Evolutionary conservation across 2,329 filamentous ascomycete genomes (phyloP).

Genomic region (Elsinoe necatrix): DNA sequence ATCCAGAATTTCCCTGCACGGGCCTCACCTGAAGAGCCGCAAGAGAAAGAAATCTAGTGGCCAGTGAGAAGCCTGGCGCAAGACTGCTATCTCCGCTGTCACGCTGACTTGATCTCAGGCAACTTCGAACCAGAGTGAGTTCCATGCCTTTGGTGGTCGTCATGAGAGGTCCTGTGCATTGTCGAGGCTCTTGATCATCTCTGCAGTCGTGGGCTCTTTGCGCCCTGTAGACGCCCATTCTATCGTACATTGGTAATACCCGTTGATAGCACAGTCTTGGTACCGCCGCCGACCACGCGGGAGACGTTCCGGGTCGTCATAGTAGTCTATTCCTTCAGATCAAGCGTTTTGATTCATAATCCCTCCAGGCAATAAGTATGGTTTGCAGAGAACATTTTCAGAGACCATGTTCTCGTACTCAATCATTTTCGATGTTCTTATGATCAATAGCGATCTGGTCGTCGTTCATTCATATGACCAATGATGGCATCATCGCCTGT

Average conservation of each 20-base stretch:
- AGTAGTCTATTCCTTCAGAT: neutral
- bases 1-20: too few relatives aligned
- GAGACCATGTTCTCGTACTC: neutral
- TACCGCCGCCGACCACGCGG: constrained; percentile 8
- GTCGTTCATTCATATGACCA: neutral
- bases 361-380: constrained; percentile 2
- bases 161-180: neutral
- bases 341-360: constrained; percentile 7
- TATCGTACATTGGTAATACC: neutral
- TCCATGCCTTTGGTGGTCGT: neutral
- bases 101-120: neutral
- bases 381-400: neutral
- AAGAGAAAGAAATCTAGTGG: neutral
- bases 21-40: too few relatives aligned
- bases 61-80: neutral
- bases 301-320: constrained; percentile 8
- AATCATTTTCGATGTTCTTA: neutral
- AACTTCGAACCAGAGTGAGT: neutral
- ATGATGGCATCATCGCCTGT: neutral
- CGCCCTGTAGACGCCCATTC: neutral
- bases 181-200: neutral
- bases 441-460: neutral
- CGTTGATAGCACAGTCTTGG: constrained; percentile 1
- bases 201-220: neutral
- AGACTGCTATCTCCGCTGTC: neutral